Evolutionary conservation across 2,329 filamentous ascomycete species (phyloP).

Genomic region (Leptosphaerulina australis): DNA sequence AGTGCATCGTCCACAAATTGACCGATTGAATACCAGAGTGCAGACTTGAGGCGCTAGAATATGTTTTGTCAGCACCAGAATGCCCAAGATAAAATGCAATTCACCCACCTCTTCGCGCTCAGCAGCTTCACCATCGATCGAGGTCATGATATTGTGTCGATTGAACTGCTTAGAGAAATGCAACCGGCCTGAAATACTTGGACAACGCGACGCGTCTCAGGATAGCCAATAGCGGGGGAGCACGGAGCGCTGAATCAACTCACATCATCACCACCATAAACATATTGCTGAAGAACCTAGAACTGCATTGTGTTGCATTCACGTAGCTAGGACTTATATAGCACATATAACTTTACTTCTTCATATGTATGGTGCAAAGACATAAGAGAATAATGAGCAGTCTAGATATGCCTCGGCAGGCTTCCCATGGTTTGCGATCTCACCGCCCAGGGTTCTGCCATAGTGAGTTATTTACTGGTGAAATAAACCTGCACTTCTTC

Average conservation of each 20-base stretch:
- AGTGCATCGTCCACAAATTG: constrained; percentile 84
- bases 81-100: neutral
- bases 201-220: constrained; percentile 29
- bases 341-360: too few relatives aligned
- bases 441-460: constrained; percentile 1
- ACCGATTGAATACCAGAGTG: constrained; percentile 51
- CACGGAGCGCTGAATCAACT: constrained; percentile 5
- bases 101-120: constrained; percentile 43
- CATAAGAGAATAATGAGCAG: too few relatives aligned
- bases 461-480: constrained; percentile 5
- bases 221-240: constrained; percentile 25
- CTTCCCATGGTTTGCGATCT: neutral
- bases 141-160: constrained; percentile 28
- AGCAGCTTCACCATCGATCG: constrained; percentile 28
- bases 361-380: neutral
- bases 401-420: neutral
- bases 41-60: constrained; percentile 55
- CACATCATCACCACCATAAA: too few relatives aligned
- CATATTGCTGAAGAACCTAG: too few relatives aligned
- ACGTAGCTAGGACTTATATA: too few relatives aligned
- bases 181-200: constrained; percentile 1
- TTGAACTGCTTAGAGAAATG: neutral
- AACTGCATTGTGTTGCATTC: too few relatives aligned
- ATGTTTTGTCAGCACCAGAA: neutral
- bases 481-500: neutral